Percentiles rank a stretch among this genome's conserved stretches.
Conservation (phyloP, 805 yeast species). For the Komagataella pastoris region DNA sequence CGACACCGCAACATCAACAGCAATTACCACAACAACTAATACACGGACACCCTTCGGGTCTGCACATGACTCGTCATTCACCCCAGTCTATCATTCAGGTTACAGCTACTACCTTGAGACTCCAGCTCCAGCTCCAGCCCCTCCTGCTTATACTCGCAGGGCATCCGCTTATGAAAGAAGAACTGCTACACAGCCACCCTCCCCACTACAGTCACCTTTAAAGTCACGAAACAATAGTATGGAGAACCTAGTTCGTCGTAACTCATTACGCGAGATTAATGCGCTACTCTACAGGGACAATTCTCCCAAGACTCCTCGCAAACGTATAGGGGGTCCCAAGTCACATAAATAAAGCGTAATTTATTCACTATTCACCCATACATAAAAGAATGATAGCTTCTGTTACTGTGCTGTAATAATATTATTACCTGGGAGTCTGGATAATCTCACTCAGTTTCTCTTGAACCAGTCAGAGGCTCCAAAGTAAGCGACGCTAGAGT, state of each 20-base stretch:
- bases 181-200: not conserved
- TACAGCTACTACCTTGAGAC: not conserved
- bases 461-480: conserved; percentile 64
- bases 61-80: not conserved
- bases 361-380: not conserved
- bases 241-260: not conserved
- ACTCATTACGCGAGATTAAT: not conserved
- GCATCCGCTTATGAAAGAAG: not conserved
- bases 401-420: not conserved
- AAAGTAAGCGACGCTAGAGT: conserved; percentile 55
- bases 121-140: not conserved
- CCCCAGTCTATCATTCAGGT: not conserved
- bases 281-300: not conserved
- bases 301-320: not conserved
- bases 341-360: not conserved
- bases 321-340: not conserved
- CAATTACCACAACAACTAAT: not conserved
- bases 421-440: not conserved
- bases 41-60: not conserved
- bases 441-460: conserved; percentile 25
- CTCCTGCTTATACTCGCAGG: not conserved
- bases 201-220: not conserved
- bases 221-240: not conserved
- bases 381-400: not conserved
- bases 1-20: not conserved